Evolutionary conservation across 495 filamentous ascomycete species (phyloP), one percentile per base, ranked within the genome.

Genomic region (Xylaria bambusicola): DNA sequence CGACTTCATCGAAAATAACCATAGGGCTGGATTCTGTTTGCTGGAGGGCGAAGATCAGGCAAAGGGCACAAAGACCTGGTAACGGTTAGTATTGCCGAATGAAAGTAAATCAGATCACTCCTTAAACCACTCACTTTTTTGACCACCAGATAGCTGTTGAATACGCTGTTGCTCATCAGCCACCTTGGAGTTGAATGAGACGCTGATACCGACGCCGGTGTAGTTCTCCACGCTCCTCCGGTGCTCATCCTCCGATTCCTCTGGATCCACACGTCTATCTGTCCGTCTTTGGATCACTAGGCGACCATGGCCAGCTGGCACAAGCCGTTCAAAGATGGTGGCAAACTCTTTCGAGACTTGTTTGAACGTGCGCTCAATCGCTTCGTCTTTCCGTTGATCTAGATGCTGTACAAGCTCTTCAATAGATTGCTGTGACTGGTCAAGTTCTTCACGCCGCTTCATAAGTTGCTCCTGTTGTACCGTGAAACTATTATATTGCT

Each of bases 1-100:
- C 94, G 67, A 99, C 96, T 77, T 99, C 94, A 71, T 99, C 94
- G 62, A 99, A 99, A 62, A 99, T 90, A 74, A 98, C 97, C 78
- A 99, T 98, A 12, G 94, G 94, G 17, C 93, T 93, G 6, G 95
- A 94, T 66, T 98, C 94, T 66, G 94, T 96, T 63, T 92, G 89
- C 67, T 99, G 94, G 72, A 99, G 96, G n/a, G 94, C 94, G 71
- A 99, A 98, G 62, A 99, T 91, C 48, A 99, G 84, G 54, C 93
- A 93, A 49, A 99, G 85, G 13, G 94, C 94, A 75, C 93, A 96
- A 59, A 96, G 80, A 86, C 91, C 90, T 93, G 56, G 52, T 36
- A 7, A 58, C 27, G 13, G 65, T 73, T 74, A 72, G 69, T 51
- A 24, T 33, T n/a, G 9, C 17, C 58, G 35, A 26, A 41, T 8